Conservation (phyloP, 2,329 filamentous ascomycete species). For the Pseudogymnoascus sp. region DNA sequence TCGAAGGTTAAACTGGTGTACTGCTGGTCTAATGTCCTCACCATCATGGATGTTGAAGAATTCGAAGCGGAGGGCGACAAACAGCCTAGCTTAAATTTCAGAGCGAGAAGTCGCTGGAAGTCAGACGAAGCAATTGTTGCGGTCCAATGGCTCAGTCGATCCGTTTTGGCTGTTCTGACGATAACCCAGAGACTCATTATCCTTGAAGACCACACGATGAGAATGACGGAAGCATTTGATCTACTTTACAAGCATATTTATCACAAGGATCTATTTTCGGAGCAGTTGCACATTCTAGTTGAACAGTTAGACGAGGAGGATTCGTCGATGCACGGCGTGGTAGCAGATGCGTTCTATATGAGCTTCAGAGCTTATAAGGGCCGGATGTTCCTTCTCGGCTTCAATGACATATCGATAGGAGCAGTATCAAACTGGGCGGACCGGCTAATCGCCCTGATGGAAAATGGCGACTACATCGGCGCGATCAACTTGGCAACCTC, state of each 20-base stretch:
- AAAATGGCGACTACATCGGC: slow-evolving; percentile 89
- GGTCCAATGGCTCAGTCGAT: slow-evolving; percentile 92
- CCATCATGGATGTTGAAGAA: slow-evolving; percentile 81
- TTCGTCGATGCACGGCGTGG: slow-evolving; percentile 83
- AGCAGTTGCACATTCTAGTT: slow-evolving; percentile 74
- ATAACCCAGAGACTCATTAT: slow-evolving; percentile 91
- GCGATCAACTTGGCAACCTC: slow-evolving; percentile 85
- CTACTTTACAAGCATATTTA: slow-evolving; percentile 87
- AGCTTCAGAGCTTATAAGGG: slow-evolving; percentile 95
- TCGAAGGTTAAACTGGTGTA: slow-evolving; percentile 87
- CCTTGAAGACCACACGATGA: slow-evolving; percentile 79
- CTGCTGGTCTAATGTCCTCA: slow-evolving; percentile 98
- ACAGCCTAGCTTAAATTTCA: slow-evolving; percentile 70
- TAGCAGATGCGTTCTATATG: slow-evolving; percentile 97
- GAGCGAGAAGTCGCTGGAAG: slow-evolving; percentile 78
- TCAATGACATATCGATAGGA: slow-evolving; percentile 85
- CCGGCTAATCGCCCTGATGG: slow-evolving; percentile 85
- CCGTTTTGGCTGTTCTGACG: slow-evolving; percentile 83
- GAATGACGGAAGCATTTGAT: slow-evolving; percentile 91
- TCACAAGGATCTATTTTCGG: slow-evolving; percentile 82
- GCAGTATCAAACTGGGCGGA: slow-evolving; percentile 97
- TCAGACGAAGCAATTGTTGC: slow-evolving; percentile 93
- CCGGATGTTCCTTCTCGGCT: slow-evolving; percentile 83
- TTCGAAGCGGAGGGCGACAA: slow-evolving; percentile 63
- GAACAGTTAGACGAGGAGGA: slow-evolving; percentile 86